phyloP scores from a whole-genome alignment of 768 basidiomycete species.

The Tylopilus sp. region DNA sequence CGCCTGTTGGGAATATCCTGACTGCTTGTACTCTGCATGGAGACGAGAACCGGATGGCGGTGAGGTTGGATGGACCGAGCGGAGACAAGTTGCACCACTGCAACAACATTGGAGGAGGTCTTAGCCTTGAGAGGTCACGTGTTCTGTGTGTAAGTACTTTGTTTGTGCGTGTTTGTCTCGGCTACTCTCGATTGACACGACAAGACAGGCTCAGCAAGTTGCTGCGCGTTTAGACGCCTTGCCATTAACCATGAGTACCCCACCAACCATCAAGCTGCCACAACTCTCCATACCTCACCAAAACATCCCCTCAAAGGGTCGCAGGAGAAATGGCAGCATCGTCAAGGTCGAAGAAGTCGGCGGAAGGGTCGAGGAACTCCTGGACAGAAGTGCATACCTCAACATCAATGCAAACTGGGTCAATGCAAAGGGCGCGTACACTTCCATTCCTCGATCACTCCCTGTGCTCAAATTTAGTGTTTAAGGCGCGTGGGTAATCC shows the following conservation, averaged over 20 bases:
- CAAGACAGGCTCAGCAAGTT: too few species aligned
- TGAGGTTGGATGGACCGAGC: slow-evolving; percentile 51
- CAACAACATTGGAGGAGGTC: slow-evolving; percentile 44
- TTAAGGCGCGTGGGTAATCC: slow-evolving; percentile 96
- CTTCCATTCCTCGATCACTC: slow-evolving; percentile 9
- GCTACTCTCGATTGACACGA: too few species aligned
- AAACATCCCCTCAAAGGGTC: slow-evolving; percentile 36
- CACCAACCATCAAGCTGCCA: slow-evolving; percentile 55
- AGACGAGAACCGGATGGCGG: slow-evolving; percentile 67
- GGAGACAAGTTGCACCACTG: slow-evolving; percentile 68
- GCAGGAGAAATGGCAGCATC: slow-evolving; percentile 67
- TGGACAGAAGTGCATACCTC: slow-evolving; percentile 76
- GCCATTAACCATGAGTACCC: slow-evolving; percentile 41
- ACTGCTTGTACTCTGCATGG: slow-evolving; percentile 68
- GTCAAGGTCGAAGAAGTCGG: slow-evolving; percentile 86
- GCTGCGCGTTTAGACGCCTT: background rate
- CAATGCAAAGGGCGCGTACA: slow-evolving; percentile 73
- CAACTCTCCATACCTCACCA: slow-evolving; percentile 35
- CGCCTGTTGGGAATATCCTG: slow-evolving; percentile 64
- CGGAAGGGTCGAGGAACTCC: slow-evolving; percentile 66
- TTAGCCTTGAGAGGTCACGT: slow-evolving; percentile 15
- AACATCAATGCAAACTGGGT: slow-evolving; percentile 94
- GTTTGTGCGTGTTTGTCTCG: slow-evolving; percentile 16
- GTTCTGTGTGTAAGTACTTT: background rate
- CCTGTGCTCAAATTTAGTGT: slow-evolving; percentile 1